A percentile compares a stretch with the other conserved stretches of the same genome.
These are phyloP conservation scores for Colletotrichum plurivorum DNA, from an alignment of 2,329 filamentous ascomycete genomes.

Conservation along the genomic window DNA sequence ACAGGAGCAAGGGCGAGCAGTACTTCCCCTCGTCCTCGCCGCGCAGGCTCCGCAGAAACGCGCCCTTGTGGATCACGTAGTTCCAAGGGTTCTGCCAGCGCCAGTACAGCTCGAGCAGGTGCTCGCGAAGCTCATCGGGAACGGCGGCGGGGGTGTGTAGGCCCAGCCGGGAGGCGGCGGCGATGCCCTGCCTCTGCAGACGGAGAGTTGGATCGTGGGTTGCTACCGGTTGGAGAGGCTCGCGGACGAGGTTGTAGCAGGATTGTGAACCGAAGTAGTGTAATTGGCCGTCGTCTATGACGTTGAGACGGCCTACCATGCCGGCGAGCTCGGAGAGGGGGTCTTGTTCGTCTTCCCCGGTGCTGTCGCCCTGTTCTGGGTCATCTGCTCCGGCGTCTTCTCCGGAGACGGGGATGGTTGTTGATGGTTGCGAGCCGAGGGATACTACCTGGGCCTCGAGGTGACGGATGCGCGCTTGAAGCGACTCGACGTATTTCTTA, in stretches of 20 bases:
- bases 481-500: slow-evolving; percentile 44
- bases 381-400: slow-evolving; percentile 10
- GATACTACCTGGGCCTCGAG: slow-evolving; percentile 40
- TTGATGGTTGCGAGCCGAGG: slow-evolving; percentile 5
- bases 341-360: slow-evolving; percentile 27
- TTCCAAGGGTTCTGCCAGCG: slow-evolving; percentile 47
- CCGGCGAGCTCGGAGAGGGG: slow-evolving; percentile 41
- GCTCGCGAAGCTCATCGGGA: slow-evolving; percentile 43
- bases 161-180: slow-evolving; percentile 37
- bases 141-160: slow-evolving; percentile 33
- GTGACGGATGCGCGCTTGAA: slow-evolving; percentile 40
- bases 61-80: slow-evolving; percentile 44
- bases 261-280: slow-evolving; percentile 46
- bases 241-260: slow-evolving; percentile 42
- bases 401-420: background rate
- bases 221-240: background rate
- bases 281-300: slow-evolving; percentile 44
- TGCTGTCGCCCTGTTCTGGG: background rate
- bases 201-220: slow-evolving; percentile 23
- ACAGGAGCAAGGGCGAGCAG: slow-evolving; percentile 44
- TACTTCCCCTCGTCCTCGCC: slow-evolving; percentile 32
- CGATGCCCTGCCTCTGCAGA: slow-evolving; percentile 33
- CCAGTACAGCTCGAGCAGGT: slow-evolving; percentile 46
- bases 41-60: slow-evolving; percentile 40
- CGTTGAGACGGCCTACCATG: slow-evolving; percentile 30